These are phyloP conservation scores for Naganishia sp. DNA, from an alignment of 1,284 basidiomycete genomes.

Conservation along the genomic window DNA sequence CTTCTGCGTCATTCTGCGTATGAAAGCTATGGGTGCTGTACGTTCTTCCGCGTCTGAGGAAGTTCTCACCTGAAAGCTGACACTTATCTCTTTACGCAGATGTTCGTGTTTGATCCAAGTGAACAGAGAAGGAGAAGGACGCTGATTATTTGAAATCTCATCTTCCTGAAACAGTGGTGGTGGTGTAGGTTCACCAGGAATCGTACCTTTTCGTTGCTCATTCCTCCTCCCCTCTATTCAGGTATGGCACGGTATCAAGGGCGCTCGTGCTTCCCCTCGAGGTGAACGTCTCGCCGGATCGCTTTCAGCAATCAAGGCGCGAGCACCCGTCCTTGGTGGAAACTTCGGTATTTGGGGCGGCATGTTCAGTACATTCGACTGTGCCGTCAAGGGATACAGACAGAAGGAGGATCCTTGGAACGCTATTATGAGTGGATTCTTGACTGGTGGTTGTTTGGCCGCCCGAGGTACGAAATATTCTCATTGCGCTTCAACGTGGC, in stretches of 20 bases:
- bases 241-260: slow-evolving; percentile 34
- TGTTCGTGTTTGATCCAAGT: slow-evolving; percentile 1
- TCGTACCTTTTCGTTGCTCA: slow-evolving; percentile 7
- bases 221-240: slow-evolving; percentile 2
- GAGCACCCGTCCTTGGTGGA: slow-evolving; percentile 95
- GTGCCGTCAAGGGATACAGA: slow-evolving; percentile 92
- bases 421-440: slow-evolving; percentile 95
- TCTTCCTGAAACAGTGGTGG: slow-evolving; percentile 19
- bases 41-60: not conserved
- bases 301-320: slow-evolving; percentile 93
- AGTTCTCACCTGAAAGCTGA: not conserved
- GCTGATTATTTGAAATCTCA: slow-evolving; percentile 12
- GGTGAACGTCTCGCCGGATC: slow-evolving; percentile 93
- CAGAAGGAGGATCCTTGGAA: slow-evolving; percentile 99
- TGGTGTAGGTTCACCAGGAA: slow-evolving; percentile 28
- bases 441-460: slow-evolving; percentile 95
- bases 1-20: not conserved
- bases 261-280: slow-evolving; percentile 54
- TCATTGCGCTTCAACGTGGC: not conserved
- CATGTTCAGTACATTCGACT: slow-evolving; percentile 96
- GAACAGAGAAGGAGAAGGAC: not conserved
- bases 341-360: slow-evolving; percentile 99
- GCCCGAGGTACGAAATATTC: slow-evolving; percentile 72
- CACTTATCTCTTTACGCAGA: not conserved
- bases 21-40: slow-evolving; percentile 31